Evolutionary conservation across 768 basidiomycete genomes (phyloP), one percentile per base, ranked within the genome.

Genomic region (Auriscalpium vulgare): DNA sequence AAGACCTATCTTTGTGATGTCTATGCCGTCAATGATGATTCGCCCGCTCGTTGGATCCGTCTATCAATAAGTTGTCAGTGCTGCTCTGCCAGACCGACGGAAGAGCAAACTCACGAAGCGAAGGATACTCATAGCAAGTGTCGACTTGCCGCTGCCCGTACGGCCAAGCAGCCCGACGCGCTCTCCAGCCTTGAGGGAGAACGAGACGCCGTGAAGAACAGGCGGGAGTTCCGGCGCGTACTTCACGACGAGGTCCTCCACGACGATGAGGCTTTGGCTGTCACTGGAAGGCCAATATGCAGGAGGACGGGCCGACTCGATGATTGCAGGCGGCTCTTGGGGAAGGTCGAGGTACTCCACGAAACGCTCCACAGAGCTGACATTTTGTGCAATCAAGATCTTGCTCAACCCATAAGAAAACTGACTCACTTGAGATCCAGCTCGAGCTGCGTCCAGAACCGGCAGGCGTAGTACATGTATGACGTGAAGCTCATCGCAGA

Each of bases 241-340:
- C 68, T 84, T 89, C 67, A 95, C 73, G 16, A 81, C 82, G 35
- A 95, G 72, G 59, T 93, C 79, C 61, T 93, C 84, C 0, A 90
- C 88, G 1, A 71, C 69, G 36, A 97, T 64, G 29, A 95, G 72
- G 4, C 75, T 65, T 35, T 83, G 74, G 50, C 76, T 78, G n/a
- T 84, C 74, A 55, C 78, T 83, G 0, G 91, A 91, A 0, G 94
- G 93, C 94, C 94, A 97, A 65, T 94, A 94, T 0, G 93, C 93
- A 0, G 94, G 93, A 1, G 85, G 86, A 8, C 89, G 81, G 55
- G 78, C 80, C 0, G 78, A 78, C 61, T 91, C 85, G 50, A 93
- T 85, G 56, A 87, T 65, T 0, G 84, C 76, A 2, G 90, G 83
- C 0, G 94, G 87, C 66, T 95, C 92, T 67, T 92, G 90, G 0